Percentiles rank a stretch among this genome's conserved stretches.
These are phyloP conservation scores for Aspergillus glaucus DNA, from an alignment of 2,329 filamentous ascomycete species.

Conservation along the genomic window DNA sequence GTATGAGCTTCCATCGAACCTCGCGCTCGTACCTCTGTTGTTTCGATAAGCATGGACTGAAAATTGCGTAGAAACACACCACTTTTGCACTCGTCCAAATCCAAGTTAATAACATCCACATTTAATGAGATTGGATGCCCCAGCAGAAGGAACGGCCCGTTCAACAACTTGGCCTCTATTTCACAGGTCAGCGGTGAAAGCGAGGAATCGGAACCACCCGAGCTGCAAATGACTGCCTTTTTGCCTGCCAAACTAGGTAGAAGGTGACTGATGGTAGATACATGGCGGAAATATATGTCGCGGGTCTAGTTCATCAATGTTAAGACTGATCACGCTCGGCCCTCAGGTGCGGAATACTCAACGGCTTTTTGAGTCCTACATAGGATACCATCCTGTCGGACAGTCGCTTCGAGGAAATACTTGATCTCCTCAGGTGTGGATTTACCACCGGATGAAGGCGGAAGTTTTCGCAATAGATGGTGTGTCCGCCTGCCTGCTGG, in stretches of 20 bases:
- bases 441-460: slow-evolving; percentile 6
- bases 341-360: neutral
- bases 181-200: slow-evolving; percentile 1
- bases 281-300: neutral
- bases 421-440: slow-evolving; percentile 4
- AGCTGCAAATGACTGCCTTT: neutral
- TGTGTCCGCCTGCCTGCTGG: neutral
- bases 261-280: neutral
- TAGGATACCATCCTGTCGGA: slow-evolving; percentile 3
- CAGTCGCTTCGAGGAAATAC: slow-evolving; percentile 6
- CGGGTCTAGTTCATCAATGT: neutral
- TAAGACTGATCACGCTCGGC: neutral
- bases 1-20: slow-evolving; percentile 3
- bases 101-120: slow-evolving; percentile 6
- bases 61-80: slow-evolving; percentile 9
- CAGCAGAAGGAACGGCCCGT: slow-evolving; percentile 10
- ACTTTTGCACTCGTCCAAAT: neutral
- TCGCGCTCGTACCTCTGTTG: slow-evolving; percentile 8
- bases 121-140: slow-evolving; percentile 8
- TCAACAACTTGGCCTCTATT: slow-evolving; percentile 6
- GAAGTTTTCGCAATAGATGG: slow-evolving; percentile 9
- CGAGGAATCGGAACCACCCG: neutral
- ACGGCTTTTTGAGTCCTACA: slow-evolving; percentile 4
- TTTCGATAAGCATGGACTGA: slow-evolving; percentile 16
- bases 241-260: neutral